Conservation (phyloP, 176 grass and related monocot genomes). For the Rhipidocladum racemiflorum region DNA sequence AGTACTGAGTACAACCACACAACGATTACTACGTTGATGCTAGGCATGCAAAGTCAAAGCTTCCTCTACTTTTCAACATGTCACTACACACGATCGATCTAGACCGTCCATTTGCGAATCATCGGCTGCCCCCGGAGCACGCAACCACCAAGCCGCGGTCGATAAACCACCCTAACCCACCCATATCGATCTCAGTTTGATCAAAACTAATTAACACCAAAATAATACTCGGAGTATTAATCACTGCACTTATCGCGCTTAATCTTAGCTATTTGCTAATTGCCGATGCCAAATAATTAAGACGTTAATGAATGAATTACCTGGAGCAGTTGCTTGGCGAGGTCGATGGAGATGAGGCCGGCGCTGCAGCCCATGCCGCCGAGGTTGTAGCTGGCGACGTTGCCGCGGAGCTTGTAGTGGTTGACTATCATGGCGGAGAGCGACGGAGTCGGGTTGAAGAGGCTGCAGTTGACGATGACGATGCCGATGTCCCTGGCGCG, state of each 20-base stretch:
- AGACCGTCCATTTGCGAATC: neutral
- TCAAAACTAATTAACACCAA: neutral
- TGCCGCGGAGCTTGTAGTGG: slow-evolving; percentile 75
- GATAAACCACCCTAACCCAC: neutral
- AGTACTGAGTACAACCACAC: neutral
- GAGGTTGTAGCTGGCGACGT: slow-evolving; percentile 77
- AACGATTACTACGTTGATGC: neutral
- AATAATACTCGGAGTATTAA: neutral
- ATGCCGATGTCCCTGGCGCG: slow-evolving; percentile 58
- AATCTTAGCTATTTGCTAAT: neutral
- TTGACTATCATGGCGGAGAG: slow-evolving; percentile 85
- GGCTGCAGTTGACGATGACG: slow-evolving; percentile 75
- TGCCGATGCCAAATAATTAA: neutral
- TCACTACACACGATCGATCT: neutral
- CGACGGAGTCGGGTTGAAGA: slow-evolving; percentile 82
- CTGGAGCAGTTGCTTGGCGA: slow-evolving; percentile 91
- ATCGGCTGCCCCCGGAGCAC: neutral
- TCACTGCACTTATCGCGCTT: neutral
- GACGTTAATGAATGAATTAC: neutral
- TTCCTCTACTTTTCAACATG: neutral
- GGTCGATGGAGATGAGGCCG: slow-evolving; percentile 86
- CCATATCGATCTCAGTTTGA: neutral
- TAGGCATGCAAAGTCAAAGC: neutral
- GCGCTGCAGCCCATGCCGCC: slow-evolving; percentile 91
- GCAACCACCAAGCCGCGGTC: neutral